Percentiles rank a stretch among this genome's conserved stretches.
Evolutionary conservation across 2,329 filamentous ascomycete genomes (phyloP).

Genomic region (Pyrenophora tritici-repentis): DNA sequence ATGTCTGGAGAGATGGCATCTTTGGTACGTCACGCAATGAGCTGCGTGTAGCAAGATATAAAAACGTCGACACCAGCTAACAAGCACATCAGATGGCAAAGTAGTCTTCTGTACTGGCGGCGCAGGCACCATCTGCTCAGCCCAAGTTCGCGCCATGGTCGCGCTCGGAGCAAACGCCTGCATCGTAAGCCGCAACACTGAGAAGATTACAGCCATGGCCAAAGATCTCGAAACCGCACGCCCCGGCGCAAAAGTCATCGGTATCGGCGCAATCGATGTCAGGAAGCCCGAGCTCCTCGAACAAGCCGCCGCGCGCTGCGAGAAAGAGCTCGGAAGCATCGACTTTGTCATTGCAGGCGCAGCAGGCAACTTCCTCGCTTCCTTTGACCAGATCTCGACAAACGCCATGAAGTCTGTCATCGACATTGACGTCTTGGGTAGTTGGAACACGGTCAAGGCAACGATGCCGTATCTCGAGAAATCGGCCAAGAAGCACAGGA

Average conservation of each 20-base stretch:
- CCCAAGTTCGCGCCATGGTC: slow-evolving; percentile 89
- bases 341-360: slow-evolving; percentile 95
- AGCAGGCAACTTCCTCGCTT: slow-evolving; percentile 92
- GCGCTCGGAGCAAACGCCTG: slow-evolving; percentile 90
- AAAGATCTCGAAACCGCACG: slow-evolving; percentile 81
- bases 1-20: slow-evolving; percentile 84
- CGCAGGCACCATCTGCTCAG: slow-evolving; percentile 90
- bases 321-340: slow-evolving; percentile 80
- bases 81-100: slow-evolving; percentile 67
- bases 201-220: slow-evolving; percentile 83
- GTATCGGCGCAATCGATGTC: slow-evolving; percentile 77
- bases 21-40: slow-evolving; percentile 64
- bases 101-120: slow-evolving; percentile 96
- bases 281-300: slow-evolving; percentile 68
- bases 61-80: slow-evolving; percentile 1
- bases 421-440: slow-evolving; percentile 93
- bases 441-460: slow-evolving; percentile 93
- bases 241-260: slow-evolving; percentile 80
- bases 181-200: slow-evolving; percentile 86
- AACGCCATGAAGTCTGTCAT: slow-evolving; percentile 97
- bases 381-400: slow-evolving; percentile 76
- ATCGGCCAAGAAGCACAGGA: slow-evolving; percentile 68
- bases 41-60: too few relatives aligned
- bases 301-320: slow-evolving; percentile 77
- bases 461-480: slow-evolving; percentile 79